Evolutionary conservation across 2,329 filamentous ascomycete genomes (phyloP).

Genomic region (Fusarium falciforme): DNA sequence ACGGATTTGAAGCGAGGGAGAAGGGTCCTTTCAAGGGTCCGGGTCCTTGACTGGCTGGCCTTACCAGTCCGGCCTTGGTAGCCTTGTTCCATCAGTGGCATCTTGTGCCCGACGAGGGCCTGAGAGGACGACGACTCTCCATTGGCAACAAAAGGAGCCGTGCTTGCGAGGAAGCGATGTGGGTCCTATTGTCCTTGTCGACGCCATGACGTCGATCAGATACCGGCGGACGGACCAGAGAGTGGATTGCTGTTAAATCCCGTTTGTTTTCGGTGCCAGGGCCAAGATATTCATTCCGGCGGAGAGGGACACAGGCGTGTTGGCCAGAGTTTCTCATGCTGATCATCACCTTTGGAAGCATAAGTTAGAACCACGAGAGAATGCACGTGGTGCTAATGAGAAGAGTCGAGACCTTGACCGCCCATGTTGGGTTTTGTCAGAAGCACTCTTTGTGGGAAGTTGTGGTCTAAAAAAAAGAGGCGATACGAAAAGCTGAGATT

Average conservation of each 20-base stretch:
- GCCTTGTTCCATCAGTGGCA: conserved; percentile 11
- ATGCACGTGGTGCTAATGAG: conserved; percentile 24
- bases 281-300: conserved; percentile 9
- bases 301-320: conserved; percentile 7
- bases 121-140: conserved; percentile 19
- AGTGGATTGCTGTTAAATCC: conserved; percentile 25
- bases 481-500: conserved; percentile 17
- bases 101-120: conserved; percentile 11
- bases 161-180: conserved; percentile 23
- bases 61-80: conserved; percentile 14
- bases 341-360: conserved; percentile 21
- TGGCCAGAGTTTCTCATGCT: conserved; percentile 22
- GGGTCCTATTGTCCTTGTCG: conserved; percentile 16
- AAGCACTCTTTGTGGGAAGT: background rate
- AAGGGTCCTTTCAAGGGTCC: conserved; percentile 30
- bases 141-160: conserved; percentile 3
- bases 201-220: conserved; percentile 42
- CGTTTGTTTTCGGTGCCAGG: conserved; percentile 22
- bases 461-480: background rate
- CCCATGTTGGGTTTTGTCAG: background rate
- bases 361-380: conserved; percentile 9
- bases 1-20: conserved; percentile 6
- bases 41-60: conserved; percentile 19
- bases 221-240: conserved; percentile 20
- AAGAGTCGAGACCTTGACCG: background rate